phyloP scores from a whole-genome alignment of 495 filamentous ascomycete genomes.

The Penicillium alfredii region DNA sequence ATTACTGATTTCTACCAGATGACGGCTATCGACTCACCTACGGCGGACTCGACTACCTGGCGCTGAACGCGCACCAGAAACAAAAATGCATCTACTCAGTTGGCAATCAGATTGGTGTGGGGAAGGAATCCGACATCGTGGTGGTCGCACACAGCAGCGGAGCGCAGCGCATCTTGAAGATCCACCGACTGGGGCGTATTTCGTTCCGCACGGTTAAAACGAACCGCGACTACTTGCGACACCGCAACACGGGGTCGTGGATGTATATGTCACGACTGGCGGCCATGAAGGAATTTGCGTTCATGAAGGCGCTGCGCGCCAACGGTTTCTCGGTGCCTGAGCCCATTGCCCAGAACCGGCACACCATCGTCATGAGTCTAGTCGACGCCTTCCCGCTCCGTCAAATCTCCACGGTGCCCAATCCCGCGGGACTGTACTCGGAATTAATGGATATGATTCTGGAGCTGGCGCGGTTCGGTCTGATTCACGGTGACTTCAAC shows the following conservation, averaged over 20 bases:
- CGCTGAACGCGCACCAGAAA: conserved; percentile 80
- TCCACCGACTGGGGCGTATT: conserved; percentile 90
- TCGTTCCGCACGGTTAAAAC: conserved; percentile 94
- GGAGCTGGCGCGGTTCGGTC: conserved; percentile 72
- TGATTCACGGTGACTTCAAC: conserved; percentile 99
- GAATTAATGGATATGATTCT: conserved; percentile 85
- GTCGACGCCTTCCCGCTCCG: conserved; percentile 85
- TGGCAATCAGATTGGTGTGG: conserved; percentile 90
- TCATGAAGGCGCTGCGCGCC: conserved; percentile 78
- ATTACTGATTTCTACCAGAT: conserved; percentile 42
- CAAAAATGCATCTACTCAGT: conserved; percentile 77
- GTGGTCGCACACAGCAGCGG: conserved; percentile 68
- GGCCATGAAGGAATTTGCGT: conserved; percentile 84
- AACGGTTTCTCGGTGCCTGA: conserved; percentile 86
- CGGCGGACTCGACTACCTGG: conserved; percentile 93
- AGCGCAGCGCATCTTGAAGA: conserved; percentile 73
- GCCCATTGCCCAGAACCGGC: conserved; percentile 78
- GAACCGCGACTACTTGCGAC: conserved; percentile 91
- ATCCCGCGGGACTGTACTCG: conserved; percentile 75
- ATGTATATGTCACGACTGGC: conserved; percentile 95
- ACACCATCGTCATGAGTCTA: conserved; percentile 92
- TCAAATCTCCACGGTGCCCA: conserved; percentile 70
- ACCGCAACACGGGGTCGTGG: conserved; percentile 74
- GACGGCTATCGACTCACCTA: conserved; percentile 97
- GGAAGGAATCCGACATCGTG: conserved; percentile 96